phyloP scores from a whole-genome alignment of 805 yeast species.

The Ogataea wickerhamii region DNA sequence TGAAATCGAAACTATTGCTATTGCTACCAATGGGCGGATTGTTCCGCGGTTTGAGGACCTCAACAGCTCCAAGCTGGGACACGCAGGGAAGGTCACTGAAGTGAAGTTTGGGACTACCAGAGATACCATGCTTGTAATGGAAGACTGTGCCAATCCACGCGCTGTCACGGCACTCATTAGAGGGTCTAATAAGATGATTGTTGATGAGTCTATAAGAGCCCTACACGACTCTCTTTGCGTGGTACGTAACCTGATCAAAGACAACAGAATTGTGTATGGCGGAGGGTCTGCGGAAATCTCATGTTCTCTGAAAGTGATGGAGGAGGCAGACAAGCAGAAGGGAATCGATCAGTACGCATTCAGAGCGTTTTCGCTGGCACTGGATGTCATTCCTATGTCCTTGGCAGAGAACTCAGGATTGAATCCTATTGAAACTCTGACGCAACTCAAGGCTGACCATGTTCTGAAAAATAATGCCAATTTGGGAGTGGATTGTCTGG shows the following conservation, averaged over 20 bases:
- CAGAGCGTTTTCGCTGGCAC: slow-evolving; percentile 88
- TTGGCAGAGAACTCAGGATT: slow-evolving; percentile 96
- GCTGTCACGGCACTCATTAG: slow-evolving; percentile 92
- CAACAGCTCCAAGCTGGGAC: slow-evolving; percentile 75
- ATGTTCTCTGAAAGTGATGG: slow-evolving; percentile 85
- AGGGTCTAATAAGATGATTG: slow-evolving; percentile 97
- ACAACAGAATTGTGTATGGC: slow-evolving; percentile 94
- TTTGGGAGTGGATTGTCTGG: slow-evolving; percentile 93
- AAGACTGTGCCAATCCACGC: slow-evolving; percentile 78
- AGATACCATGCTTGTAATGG: slow-evolving; percentile 93
- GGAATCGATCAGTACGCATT: slow-evolving; percentile 98
- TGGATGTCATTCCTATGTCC: slow-evolving; percentile 90
- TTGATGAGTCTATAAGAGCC: slow-evolving; percentile 95
- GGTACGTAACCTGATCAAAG: slow-evolving; percentile 90
- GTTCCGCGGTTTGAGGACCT: slow-evolving; percentile 97
- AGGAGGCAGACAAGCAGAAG: slow-evolving; percentile 86
- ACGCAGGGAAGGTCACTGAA: slow-evolving; percentile 81
- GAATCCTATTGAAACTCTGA: slow-evolving; percentile 86
- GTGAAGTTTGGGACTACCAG: slow-evolving; percentile 94
- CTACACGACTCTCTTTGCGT: slow-evolving; percentile 96
- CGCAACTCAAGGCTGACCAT: slow-evolving; percentile 81
- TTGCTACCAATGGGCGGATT: slow-evolving; percentile 95
- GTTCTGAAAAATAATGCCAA: slow-evolving; percentile 64
- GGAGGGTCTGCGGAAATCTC: slow-evolving; percentile 99
- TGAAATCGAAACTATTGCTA: slow-evolving; percentile 91